Base-by-base conservation (phyloP, 805 yeast genomes). In the Scheffersomyces amazonensis region DNA sequence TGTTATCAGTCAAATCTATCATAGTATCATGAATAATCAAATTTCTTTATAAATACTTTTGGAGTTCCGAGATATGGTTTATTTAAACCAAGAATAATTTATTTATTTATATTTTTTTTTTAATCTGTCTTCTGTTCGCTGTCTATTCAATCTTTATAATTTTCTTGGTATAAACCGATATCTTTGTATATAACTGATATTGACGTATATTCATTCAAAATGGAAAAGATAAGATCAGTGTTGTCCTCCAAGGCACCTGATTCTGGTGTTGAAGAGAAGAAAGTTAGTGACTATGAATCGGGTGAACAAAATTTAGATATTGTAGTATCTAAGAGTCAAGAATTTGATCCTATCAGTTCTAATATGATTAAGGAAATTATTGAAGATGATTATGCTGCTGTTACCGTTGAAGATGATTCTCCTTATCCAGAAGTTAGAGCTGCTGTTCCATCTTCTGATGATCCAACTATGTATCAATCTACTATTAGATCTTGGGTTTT, bases 391-490 rank as follows among this genome's bases (percentile, higher is more conserved):
- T 66, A 65, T 37, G 65, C 68, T 34, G 75, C 74, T 16, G 64
- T 67, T 22, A 48, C 59, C 21, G 63, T 66, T 53, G 60, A 73
- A 47, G 67, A 56, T 41, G 54, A 54, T 36, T 62, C 69, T 16
- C 84, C 85, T 8, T 81, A 80, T 52, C 78, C 83, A 1, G 87
- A 81, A 56, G 86, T 81, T 16, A 70, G 87, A 55, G 75, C 85
- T 19, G 74, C 81, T 16, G 78, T 78, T 25, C 73, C 79, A 6
- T 66, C 75, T 8, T 53, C 60, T 8, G 83, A 77, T 51, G 81
- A 78, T 53, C 70, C 73, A 1, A 44, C 66, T 3, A 52, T 75
- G 16, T 67, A 67, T 5, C 70, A 71, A 44, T 79, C 76, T 48
- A 77, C 79, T 35, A 61, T 78, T 57, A 69, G 82, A 61, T 73